A percentile compares a stretch with the other conserved stretches of the same genome.
These are phyloP conservation scores for Dovyalis caffra DNA, from an alignment of 345 rosid species.

Conservation along the genomic window DNA sequence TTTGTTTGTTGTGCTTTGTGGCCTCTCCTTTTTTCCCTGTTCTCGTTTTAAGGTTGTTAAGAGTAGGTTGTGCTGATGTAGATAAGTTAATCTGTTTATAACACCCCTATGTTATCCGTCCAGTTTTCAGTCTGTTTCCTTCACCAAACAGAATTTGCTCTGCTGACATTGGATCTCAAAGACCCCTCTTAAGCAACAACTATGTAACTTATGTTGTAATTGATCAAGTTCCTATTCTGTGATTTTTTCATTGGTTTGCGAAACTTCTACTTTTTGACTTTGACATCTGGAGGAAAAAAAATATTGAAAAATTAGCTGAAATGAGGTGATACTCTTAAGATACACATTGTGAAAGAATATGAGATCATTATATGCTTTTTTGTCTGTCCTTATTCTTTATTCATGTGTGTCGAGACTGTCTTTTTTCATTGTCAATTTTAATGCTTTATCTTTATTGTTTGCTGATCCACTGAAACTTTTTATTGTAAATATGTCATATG, in stretches of 20 bases:
- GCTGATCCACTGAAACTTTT: constrained; percentile 6
- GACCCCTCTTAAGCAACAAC: no score
- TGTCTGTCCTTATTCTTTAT: neutral
- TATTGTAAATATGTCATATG: constrained; percentile 30
- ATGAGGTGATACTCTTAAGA: neutral
- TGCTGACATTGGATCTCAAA: neutral
- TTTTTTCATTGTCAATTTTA: neutral
- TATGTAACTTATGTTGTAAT: constrained; percentile 3
- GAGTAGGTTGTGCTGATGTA: neutral
- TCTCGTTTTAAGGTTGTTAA: neutral
- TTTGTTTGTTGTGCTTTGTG: neutral
- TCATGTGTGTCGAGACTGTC: neutral
- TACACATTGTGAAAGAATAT: neutral
- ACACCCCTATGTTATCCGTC: neutral
- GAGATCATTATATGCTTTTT: neutral
- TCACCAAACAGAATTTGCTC: neutral
- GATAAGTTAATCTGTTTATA: neutral
- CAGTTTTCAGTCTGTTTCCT: constrained; percentile 1
- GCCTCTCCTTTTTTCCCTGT: neutral
- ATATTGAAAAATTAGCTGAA: neutral
- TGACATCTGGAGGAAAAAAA: neutral
- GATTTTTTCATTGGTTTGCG: neutral
- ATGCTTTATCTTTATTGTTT: neutral
- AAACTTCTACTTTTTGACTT: neutral
- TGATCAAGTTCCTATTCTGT: neutral